Evolutionary conservation across 202 grass and related monocot species (phyloP).

Genomic region (Musa balbisiana): DNA sequence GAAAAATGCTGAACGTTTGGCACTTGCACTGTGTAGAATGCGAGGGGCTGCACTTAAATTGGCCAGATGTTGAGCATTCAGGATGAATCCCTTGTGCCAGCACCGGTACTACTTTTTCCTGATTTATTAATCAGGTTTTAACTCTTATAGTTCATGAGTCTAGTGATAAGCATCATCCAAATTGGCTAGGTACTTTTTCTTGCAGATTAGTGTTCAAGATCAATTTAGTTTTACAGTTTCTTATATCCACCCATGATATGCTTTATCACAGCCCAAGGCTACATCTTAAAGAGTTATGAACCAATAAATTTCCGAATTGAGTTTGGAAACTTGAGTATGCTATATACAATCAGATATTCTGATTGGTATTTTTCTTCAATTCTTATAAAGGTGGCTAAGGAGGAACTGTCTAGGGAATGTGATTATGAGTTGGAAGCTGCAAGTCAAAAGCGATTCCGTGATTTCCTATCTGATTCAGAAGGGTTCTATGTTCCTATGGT

Average conservation of each 20-base stretch:
- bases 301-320: neutral
- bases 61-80: constrained; percentile 95
- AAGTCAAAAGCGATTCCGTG: constrained; percentile 80
- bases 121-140: too few species aligned
- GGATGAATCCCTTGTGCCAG: constrained; percentile 83
- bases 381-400: constrained; percentile 70
- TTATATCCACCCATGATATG: neutral
- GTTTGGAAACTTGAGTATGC: neutral
- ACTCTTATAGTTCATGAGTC: neutral
- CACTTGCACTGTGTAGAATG: constrained; percentile 85
- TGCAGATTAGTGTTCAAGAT: neutral
- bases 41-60: constrained; percentile 87
- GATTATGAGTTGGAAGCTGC: constrained; percentile 83
- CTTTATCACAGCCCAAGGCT: neutral
- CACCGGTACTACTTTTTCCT: constrained; percentile 43
- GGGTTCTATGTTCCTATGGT: constrained; percentile 71
- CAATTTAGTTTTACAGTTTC: neutral
- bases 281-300: neutral
- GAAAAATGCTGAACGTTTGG: constrained; percentile 86
- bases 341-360: constrained; percentile 14
- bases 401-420: constrained; percentile 83
- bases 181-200: neutral
- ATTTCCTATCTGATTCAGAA: constrained; percentile 51
- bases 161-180: neutral
- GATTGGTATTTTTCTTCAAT: neutral